Conservation (phyloP, 108 stramenopile species). For the Cyclotella cryptica region DNA sequence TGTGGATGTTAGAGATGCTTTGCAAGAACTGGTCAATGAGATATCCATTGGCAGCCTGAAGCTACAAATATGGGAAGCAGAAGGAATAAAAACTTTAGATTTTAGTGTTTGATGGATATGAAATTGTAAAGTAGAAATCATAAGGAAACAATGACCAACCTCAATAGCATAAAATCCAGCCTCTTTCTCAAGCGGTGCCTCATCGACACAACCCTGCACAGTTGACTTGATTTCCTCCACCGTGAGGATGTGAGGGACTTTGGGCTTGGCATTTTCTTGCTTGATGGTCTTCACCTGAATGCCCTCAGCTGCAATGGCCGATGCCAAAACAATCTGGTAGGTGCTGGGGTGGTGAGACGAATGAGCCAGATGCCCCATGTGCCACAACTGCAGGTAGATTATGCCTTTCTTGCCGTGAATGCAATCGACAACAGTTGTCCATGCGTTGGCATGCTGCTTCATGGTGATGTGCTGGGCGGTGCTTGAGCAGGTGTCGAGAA, state of each 20-base stretch:
- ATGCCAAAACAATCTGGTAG: not conserved
- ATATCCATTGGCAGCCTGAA: constrained; percentile 9
- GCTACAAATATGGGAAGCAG: not conserved
- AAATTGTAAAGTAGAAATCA: no score
- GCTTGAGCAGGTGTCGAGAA: not conserved
- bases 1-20: not conserved
- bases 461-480: not conserved
- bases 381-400: constrained; percentile 14
- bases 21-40: constrained; percentile 18
- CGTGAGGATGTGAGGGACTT: constrained; percentile 1
- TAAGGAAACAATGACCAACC: no score
- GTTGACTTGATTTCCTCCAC: constrained; percentile 2
- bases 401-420: constrained; percentile 1
- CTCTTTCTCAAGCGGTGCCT: not conserved
- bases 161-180: constrained; percentile 17
- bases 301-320: not conserved
- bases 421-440: not conserved
- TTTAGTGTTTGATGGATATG: no score
- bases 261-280: not conserved
- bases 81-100: no score
- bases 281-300: not conserved
- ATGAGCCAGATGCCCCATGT: constrained; percentile 4
- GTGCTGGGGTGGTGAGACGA: constrained; percentile 13
- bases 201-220: constrained; percentile 6
- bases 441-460: not conserved